Evolutionary conservation across 2,329 filamentous ascomycete genomes (phyloP).

Genomic region (Fusarium sublunatum): DNA sequence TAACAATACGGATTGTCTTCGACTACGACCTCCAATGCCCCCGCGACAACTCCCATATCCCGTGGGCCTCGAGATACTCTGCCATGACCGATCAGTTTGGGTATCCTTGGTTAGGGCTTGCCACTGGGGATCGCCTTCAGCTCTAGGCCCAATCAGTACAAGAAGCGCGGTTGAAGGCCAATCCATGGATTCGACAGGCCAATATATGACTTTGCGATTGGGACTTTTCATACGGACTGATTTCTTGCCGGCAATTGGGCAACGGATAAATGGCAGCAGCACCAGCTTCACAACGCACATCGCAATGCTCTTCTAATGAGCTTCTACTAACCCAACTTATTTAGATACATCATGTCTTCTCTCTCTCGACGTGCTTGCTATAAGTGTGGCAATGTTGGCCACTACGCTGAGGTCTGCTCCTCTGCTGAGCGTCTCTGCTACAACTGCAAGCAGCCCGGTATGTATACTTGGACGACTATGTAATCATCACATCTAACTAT

Average conservation of each 20-base stretch:
- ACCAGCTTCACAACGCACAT: constrained; percentile 8
- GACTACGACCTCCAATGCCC: background rate
- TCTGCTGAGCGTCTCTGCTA: constrained; percentile 99
- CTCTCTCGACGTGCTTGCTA: constrained; percentile 86
- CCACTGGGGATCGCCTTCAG: background rate
- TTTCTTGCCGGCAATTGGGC: background rate
- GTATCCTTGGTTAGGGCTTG: background rate
- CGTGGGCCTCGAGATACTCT: background rate
- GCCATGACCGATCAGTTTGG: background rate
- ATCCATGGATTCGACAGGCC: background rate
- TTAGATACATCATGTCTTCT: constrained; percentile 72
- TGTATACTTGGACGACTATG: background rate
- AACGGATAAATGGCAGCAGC: background rate
- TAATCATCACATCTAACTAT: constrained; percentile 12
- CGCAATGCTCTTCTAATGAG: background rate
- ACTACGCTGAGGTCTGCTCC: constrained; percentile 91
- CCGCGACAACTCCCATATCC: background rate
- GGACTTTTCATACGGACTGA: background rate
- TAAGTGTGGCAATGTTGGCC: constrained; percentile 85
- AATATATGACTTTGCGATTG: background rate
- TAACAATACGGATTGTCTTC: background rate
- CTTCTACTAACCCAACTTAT: constrained; percentile 18
- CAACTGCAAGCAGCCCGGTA: constrained; percentile 95
- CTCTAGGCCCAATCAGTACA: background rate
- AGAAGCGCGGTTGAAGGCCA: background rate